Conservation (phyloP, 2,329 filamentous ascomycete genomes). For the Fusarium vanettenii region DNA sequence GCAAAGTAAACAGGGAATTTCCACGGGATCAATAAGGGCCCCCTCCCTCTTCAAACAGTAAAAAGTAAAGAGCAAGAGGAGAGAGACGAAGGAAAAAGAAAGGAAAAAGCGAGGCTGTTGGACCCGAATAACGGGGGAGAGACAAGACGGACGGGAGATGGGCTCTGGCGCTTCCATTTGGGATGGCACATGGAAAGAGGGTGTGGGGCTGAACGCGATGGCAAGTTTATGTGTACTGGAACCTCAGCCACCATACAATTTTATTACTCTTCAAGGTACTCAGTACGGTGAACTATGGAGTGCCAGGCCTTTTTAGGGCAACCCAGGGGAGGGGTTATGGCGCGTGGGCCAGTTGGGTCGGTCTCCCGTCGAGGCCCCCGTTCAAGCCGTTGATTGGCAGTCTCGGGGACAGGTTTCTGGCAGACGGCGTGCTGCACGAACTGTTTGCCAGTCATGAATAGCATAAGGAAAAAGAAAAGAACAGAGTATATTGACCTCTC, state of each 20-base stretch:
- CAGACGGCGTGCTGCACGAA: conserved; percentile 20
- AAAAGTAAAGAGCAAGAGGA: conserved; percentile 16
- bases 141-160: conserved; percentile 25
- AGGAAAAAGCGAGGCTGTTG: conserved; percentile 4
- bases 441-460: conserved; percentile 18
- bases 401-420: conserved; percentile 5
- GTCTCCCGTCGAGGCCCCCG: conserved; percentile 14
- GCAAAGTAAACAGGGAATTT: background rate
- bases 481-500: background rate
- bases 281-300: background rate
- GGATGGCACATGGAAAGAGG: conserved; percentile 28
- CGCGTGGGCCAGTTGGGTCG: conserved; percentile 12
- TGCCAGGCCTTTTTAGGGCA: background rate
- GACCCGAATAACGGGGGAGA: conserved; percentile 15
- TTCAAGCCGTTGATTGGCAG: conserved; percentile 23
- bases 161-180: conserved; percentile 9
- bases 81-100: background rate
- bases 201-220: conserved; percentile 27
- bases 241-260: no score
- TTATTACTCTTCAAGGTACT: no score
- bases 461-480: background rate
- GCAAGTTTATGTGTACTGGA: conserved; percentile 5
- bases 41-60: conserved; percentile 7
- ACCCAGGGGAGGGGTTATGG: conserved; percentile 28
- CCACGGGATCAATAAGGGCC: background rate